Percentiles rank a stretch among this genome's conserved stretches.
Conservation (phyloP, 2,329 filamentous ascomycete species). For the Colletotrichum sp. region DNA sequence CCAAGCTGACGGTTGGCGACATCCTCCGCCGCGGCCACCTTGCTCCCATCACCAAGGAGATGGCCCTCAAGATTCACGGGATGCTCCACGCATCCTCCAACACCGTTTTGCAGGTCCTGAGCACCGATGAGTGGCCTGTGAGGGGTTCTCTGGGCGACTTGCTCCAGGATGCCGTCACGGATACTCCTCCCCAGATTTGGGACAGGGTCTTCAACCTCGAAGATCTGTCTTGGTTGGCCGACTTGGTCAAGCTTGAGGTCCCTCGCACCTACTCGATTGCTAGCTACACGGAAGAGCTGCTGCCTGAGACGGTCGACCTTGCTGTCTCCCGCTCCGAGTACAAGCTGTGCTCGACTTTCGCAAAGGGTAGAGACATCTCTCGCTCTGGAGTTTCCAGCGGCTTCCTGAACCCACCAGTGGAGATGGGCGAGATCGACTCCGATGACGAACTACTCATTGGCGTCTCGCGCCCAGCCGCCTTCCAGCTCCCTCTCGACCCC, state of each 20-base stretch:
- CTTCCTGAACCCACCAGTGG: slow-evolving; percentile 54
- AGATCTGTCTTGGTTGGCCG: slow-evolving; percentile 49
- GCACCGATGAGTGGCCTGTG: slow-evolving; percentile 57
- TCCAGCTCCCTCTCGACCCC: slow-evolving; percentile 55
- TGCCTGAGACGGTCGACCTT: slow-evolving; percentile 56
- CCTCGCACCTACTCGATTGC: slow-evolving; percentile 60
- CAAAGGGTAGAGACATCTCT: slow-evolving; percentile 31
- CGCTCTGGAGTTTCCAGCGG: slow-evolving; percentile 56
- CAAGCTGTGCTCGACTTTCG: slow-evolving; percentile 48
- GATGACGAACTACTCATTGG: slow-evolving; percentile 58
- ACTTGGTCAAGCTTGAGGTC: slow-evolving; percentile 53
- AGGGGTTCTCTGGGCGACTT: slow-evolving; percentile 55
- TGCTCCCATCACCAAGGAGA: slow-evolving; percentile 55
- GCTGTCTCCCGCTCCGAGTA: slow-evolving; percentile 58
- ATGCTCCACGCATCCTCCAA: slow-evolving; percentile 55
- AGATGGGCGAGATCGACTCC: slow-evolving; percentile 38
- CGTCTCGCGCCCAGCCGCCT: slow-evolving; percentile 54
- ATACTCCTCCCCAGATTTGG: slow-evolving; percentile 55
- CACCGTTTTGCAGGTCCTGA: slow-evolving; percentile 52
- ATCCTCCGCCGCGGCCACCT: slow-evolving; percentile 58
- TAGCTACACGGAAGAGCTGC: slow-evolving; percentile 52
- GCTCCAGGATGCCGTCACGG: slow-evolving; percentile 51
- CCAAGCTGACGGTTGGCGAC: slow-evolving; percentile 47
- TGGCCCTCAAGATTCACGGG: slow-evolving; percentile 52
- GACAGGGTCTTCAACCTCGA: slow-evolving; percentile 53